A percentile compares a stretch with the other conserved stretches of the same genome.
Evolutionary conservation across 306 rosid genomes (phyloP).

Genomic region (Acacia acuminata): DNA sequence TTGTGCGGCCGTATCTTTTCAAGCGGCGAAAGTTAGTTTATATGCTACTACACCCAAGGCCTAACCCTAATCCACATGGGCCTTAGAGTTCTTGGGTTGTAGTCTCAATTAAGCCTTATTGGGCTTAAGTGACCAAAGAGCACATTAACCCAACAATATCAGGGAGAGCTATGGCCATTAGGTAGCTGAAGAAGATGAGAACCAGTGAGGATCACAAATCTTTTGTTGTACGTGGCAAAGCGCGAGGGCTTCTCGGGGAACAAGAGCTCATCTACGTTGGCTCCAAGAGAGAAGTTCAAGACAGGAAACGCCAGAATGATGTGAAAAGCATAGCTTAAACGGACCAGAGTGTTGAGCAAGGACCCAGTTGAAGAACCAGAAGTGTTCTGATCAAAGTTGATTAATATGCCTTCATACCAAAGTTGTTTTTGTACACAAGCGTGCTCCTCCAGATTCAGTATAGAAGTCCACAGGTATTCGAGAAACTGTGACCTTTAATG

Average conservation of each 20-base stretch:
- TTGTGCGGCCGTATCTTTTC: no score
- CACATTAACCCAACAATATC: no score
- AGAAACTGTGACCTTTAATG: no score
- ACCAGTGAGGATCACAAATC: slow-evolving; percentile 67
- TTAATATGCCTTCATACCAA: slow-evolving; percentile 71
- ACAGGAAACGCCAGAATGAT: slow-evolving; percentile 80
- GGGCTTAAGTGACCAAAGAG: no score
- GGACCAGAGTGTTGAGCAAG: slow-evolving; percentile 64
- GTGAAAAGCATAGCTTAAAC: slow-evolving; percentile 85
- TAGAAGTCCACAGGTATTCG: no score
- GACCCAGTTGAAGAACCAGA: slow-evolving; percentile 61
- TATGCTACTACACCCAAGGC: no score
- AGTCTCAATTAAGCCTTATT: no score
- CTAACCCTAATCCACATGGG: no score
- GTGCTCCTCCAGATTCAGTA: no score
- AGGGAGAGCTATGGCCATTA: slow-evolving; percentile 76
- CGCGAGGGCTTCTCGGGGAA: slow-evolving; percentile 63
- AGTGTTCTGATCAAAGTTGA: slow-evolving; percentile 68
- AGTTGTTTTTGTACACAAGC: no score
- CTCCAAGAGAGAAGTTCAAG: slow-evolving; percentile 76
- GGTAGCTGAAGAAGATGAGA: slow-evolving; percentile 57
- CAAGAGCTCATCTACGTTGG: slow-evolving; percentile 73
- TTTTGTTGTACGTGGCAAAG: slow-evolving; percentile 53
- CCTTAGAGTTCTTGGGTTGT: no score
- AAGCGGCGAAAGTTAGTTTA: no score